Evolutionary conservation across 192 early-diverging fungal species (phyloP).

Genomic region (Kickxella alabastrina): DNA sequence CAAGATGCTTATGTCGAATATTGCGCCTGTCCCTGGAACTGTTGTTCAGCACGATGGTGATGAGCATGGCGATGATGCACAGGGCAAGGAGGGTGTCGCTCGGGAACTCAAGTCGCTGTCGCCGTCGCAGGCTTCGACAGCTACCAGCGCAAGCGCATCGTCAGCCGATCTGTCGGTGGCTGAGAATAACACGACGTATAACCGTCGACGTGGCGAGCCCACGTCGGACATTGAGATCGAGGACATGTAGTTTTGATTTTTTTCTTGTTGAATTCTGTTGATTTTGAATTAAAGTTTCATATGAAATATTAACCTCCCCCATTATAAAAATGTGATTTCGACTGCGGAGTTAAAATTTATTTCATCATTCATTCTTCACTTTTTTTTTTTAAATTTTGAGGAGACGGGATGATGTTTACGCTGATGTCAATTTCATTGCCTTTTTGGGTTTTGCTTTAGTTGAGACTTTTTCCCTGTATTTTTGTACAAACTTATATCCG

Average conservation of each 20-base stretch:
- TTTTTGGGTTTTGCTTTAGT: not conserved
- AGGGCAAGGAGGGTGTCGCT: too few relatives aligned
- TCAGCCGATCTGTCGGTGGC: not conserved
- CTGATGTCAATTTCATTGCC: not conserved
- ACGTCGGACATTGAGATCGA: conserved; percentile 40
- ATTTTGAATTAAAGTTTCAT: not conserved
- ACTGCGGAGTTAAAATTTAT: not conserved
- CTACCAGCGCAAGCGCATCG: conserved; percentile 1
- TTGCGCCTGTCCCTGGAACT: conserved; percentile 20
- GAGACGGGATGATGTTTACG: too few relatives aligned
- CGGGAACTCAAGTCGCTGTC: not conserved
- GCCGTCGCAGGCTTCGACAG: not conserved
- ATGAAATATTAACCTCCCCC: too few relatives aligned
- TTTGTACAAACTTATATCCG: too few relatives aligned
- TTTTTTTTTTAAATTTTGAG: too few relatives aligned
- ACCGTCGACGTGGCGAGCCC: conserved; percentile 1
- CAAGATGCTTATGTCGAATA: conserved; percentile 35
- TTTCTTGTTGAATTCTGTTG: conserved; percentile 1
- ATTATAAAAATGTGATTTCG: too few relatives aligned
- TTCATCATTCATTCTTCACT: not conserved
- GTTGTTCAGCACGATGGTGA: not conserved
- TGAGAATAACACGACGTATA: too few relatives aligned
- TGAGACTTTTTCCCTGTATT: not conserved
- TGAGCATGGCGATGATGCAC: too few relatives aligned
- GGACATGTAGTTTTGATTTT: conserved; percentile 12